Percentiles rank a stretch among this genome's conserved stretches.
These are phyloP conservation scores for Aquilaria agallochum DNA, from an alignment of 441 rosid genomes.

Conservation along the genomic window DNA sequence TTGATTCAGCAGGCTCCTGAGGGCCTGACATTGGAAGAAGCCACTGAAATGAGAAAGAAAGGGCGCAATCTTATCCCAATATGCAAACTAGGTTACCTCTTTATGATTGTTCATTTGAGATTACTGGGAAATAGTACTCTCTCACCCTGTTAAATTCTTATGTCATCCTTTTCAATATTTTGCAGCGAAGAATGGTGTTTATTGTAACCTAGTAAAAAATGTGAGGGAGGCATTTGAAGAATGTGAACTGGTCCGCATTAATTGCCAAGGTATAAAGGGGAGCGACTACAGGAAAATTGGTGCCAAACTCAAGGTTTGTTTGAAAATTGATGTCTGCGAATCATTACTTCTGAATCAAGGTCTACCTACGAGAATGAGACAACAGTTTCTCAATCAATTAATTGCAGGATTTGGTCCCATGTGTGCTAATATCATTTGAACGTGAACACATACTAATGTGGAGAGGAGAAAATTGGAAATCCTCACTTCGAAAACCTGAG, in stretches of 20 bases:
- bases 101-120: constrained; percentile 6
- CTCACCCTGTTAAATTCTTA: constrained; percentile 8
- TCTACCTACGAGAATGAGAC: not conserved
- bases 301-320: constrained; percentile 80
- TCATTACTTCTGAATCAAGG: not conserved
- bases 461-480: constrained; percentile 82
- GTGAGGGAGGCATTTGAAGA: constrained; percentile 92
- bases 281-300: constrained; percentile 86
- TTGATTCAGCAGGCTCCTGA: constrained; percentile 63
- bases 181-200: constrained; percentile 85
- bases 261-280: constrained; percentile 73
- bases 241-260: constrained; percentile 81
- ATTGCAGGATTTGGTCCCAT: constrained; percentile 83
- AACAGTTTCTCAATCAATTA: constrained; percentile 11
- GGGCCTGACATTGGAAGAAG: constrained; percentile 69
- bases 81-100: constrained; percentile 65
- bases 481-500: constrained; percentile 34
- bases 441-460: constrained; percentile 74
- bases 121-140: not conserved
- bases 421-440: constrained; percentile 81
- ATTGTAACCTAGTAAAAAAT: constrained; percentile 52
- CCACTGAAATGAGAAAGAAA: constrained; percentile 67
- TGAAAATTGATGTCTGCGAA: too few relatives aligned
- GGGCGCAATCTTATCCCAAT: constrained; percentile 74
- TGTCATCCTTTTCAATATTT: constrained; percentile 14